Conservation (phyloP, 2,329 filamentous ascomycete genomes). For the Apiospora pterosperma region DNA sequence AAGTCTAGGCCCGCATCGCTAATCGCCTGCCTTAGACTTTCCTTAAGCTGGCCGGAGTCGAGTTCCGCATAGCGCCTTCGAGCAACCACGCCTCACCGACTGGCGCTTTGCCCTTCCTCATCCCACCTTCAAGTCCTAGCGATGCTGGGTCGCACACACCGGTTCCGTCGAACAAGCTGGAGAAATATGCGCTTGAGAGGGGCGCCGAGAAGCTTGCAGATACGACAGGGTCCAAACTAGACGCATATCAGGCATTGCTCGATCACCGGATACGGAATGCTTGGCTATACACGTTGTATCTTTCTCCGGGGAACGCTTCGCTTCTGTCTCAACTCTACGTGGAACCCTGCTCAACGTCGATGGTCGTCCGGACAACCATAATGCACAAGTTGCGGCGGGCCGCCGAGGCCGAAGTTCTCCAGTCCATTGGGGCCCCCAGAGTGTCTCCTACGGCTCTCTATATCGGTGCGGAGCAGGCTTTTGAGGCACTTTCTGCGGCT, state of each 20-base stretch:
- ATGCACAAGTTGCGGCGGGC: constrained; percentile 66
- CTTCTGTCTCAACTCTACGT: constrained; percentile 74
- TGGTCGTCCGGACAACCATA: constrained; percentile 60
- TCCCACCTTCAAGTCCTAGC: constrained; percentile 47
- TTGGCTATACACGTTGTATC: constrained; percentile 84
- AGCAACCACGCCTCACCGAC: constrained; percentile 92
- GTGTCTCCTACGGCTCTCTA: constrained; percentile 41
- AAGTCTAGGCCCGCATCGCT: neutral
- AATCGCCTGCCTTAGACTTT: constrained; percentile 58
- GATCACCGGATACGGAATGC: constrained; percentile 77
- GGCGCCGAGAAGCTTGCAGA: constrained; percentile 40
- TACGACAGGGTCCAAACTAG: constrained; percentile 53
- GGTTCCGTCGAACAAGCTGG: constrained; percentile 62
- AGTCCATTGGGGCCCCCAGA: constrained; percentile 38
- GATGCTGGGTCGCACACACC: constrained; percentile 32
- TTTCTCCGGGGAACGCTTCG: constrained; percentile 63
- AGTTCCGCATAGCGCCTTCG: constrained; percentile 65
- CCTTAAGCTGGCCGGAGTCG: constrained; percentile 70
- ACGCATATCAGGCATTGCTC: constrained; percentile 76
- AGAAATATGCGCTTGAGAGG: constrained; percentile 62
- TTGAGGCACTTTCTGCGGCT: constrained; percentile 42
- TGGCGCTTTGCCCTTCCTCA: constrained; percentile 83
- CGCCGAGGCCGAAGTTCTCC: constrained; percentile 71
- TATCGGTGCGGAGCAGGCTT: constrained; percentile 39
- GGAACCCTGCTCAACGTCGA: constrained; percentile 54